Evolutionary conservation across 2,329 filamentous ascomycete species (phyloP).

Genomic region (Beauveria australis): DNA sequence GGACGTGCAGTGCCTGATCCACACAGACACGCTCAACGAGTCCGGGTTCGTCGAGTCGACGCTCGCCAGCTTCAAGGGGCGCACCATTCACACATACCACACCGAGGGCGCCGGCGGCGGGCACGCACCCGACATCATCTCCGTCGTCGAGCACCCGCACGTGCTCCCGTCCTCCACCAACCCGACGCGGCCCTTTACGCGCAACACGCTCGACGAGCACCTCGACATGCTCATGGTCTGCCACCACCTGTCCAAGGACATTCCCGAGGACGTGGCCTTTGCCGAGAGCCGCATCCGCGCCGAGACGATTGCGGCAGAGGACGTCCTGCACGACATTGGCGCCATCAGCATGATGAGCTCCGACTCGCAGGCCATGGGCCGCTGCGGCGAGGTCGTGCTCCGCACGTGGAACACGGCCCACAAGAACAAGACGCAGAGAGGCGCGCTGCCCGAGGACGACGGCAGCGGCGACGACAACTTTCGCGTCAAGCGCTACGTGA

Average conservation of each 20-base stretch:
- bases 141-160: conserved; percentile 79
- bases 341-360: conserved; percentile 97
- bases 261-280: conserved; percentile 92
- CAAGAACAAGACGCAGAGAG: conserved; percentile 88
- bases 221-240: conserved; percentile 98
- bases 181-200: conserved; percentile 82
- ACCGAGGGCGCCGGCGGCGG: conserved; percentile 93
- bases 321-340: conserved; percentile 88
- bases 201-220: conserved; percentile 91
- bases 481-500: conserved; percentile 83
- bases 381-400: conserved; percentile 86
- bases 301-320: conserved; percentile 93
- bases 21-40: conserved; percentile 94
- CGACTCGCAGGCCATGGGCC: conserved; percentile 94
- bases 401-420: conserved; percentile 96
- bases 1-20: conserved; percentile 88
- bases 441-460: conserved; percentile 66
- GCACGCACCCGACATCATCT: conserved; percentile 93
- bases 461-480: conserved; percentile 80
- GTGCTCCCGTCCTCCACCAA: conserved; percentile 68
- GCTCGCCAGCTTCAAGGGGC: conserved; percentile 72
- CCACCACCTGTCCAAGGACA: conserved; percentile 86
- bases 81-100: conserved; percentile 94
- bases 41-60: conserved; percentile 95
- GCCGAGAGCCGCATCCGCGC: conserved; percentile 90